Evolutionary conservation across 768 basidiomycete genomes (phyloP).

Genomic region (Hypholoma fasciculare): DNA sequence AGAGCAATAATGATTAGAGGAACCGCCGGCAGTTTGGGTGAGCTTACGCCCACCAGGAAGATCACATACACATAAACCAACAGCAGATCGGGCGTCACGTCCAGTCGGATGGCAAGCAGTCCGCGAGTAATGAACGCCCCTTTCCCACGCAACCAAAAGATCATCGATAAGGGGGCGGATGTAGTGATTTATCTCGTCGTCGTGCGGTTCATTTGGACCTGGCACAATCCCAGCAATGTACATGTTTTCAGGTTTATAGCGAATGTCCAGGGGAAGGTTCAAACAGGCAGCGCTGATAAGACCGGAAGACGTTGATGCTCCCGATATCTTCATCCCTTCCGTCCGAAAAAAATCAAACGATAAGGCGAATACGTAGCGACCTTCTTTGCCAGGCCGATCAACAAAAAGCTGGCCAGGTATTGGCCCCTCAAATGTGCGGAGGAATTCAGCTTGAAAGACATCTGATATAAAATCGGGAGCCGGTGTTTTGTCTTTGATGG

Average conservation of each 20-base stretch:
- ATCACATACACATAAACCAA: constrained; percentile 30
- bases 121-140: constrained; percentile 19
- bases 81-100: constrained; percentile 17
- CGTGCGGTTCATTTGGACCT: constrained; percentile 26
- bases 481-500: too few species aligned
- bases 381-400: constrained; percentile 1
- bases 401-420: background rate
- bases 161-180: constrained; percentile 26
- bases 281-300: constrained; percentile 27
- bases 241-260: constrained; percentile 31
- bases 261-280: constrained; percentile 27
- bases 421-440: background rate
- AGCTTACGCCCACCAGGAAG: constrained; percentile 23
- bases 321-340: constrained; percentile 18
- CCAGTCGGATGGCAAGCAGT: constrained; percentile 19
- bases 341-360: constrained; percentile 34
- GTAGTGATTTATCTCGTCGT: constrained; percentile 30
- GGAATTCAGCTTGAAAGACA: background rate
- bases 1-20: constrained; percentile 16
- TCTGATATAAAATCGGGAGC: too few species aligned
- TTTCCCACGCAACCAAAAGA: background rate
- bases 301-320: constrained; percentile 22
- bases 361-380: constrained; percentile 19
- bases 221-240: constrained; percentile 27
- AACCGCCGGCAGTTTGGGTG: constrained; percentile 12